These are phyloP conservation scores for Perkinsus marinus DNA, from an alignment of 169 alveolate genomes.

Conservation along the genomic window DNA sequence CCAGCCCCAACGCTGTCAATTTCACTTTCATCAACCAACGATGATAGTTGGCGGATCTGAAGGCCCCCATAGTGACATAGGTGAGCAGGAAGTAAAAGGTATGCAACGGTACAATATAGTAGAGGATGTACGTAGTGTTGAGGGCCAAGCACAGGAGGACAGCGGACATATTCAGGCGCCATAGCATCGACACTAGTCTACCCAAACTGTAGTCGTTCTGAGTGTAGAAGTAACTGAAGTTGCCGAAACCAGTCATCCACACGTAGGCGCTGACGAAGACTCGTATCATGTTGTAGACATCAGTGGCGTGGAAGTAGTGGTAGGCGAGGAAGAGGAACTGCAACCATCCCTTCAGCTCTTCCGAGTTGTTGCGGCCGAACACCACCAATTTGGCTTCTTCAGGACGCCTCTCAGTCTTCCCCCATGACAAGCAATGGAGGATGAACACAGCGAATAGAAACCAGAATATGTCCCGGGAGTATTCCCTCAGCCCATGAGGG, in stretches of 20 bases:
- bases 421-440: neutral
- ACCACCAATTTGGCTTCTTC: neutral
- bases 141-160: neutral
- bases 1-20: neutral
- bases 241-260: constrained; percentile 6
- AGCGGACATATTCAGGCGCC: neutral
- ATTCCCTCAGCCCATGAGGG: neutral
- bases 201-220: neutral
- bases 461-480: neutral
- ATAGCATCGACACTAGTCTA: neutral
- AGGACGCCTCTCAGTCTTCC: neutral
- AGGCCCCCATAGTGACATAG: neutral
- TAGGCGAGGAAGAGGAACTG: constrained; percentile 1
- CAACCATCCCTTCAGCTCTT: constrained; percentile 9
- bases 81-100: neutral
- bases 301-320: constrained; percentile 4
- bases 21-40: neutral
- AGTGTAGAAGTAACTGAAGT: neutral
- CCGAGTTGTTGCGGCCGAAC: neutral
- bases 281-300: neutral
- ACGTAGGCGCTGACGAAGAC: constrained; percentile 4
- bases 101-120: constrained; percentile 10
- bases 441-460: neutral
- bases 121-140: neutral
- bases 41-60: neutral